These are phyloP conservation scores for Neurospora pannonica DNA, from an alignment of 495 filamentous ascomycete genomes.

Conservation along the genomic window DNA sequence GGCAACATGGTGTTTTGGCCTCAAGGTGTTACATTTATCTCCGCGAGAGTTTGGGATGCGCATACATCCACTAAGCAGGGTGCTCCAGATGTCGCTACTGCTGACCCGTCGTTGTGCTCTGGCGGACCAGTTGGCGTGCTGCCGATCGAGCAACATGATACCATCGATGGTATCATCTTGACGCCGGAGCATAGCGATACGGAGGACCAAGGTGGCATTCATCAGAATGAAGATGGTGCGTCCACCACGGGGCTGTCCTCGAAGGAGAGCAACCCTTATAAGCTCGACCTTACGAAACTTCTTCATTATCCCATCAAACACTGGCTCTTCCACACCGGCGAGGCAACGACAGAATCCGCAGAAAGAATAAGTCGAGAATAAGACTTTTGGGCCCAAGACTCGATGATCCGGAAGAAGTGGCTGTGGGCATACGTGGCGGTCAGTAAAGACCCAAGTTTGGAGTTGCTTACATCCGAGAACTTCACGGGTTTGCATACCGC, in stretches of 20 bases:
- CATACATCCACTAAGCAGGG: too few species aligned
- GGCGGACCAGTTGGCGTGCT: too few species aligned
- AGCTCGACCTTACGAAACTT: background rate
- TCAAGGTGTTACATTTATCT: constrained; percentile 23
- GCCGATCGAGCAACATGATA: too few species aligned
- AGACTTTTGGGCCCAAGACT: constrained; percentile 26
- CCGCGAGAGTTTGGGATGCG: constrained; percentile 5
- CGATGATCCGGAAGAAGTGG: constrained; percentile 24
- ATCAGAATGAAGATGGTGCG: too few species aligned
- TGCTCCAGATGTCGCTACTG: too few species aligned
- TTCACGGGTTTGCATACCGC: background rate
- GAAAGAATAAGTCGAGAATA: constrained; percentile 24
- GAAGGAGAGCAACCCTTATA: background rate
- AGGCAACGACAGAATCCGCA: constrained; percentile 25
- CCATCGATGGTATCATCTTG: too few species aligned
- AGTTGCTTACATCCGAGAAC: background rate
- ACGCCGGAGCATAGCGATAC: too few species aligned
- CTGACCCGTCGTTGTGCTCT: too few species aligned
- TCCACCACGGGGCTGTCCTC: background rate
- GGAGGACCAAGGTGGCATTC: too few species aligned
- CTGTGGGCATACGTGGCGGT: constrained; percentile 19
- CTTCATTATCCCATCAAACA: constrained; percentile 25
- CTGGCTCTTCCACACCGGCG: constrained; percentile 26
- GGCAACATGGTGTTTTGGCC: constrained; percentile 30
- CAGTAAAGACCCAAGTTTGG: constrained; percentile 14